Conservation (phyloP, 768 basidiomycete species). For the Leucocoprinus birnbaumii region DNA sequence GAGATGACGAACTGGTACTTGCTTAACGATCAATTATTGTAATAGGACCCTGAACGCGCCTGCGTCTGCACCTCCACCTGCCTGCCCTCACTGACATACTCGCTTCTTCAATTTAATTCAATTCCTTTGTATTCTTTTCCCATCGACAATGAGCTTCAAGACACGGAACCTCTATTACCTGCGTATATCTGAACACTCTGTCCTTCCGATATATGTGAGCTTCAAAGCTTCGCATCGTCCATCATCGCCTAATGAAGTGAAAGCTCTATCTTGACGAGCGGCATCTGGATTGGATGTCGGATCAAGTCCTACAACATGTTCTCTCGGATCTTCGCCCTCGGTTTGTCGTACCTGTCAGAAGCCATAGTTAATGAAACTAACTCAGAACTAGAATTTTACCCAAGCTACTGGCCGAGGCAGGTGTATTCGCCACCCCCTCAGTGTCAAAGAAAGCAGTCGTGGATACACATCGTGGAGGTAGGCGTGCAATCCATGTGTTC, state of each 20-base stretch:
- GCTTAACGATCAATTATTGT: too few relatives aligned
- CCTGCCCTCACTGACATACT: too few relatives aligned
- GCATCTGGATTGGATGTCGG: slow-evolving; percentile 91
- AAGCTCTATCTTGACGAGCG: slow-evolving; percentile 86
- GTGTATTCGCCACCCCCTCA: slow-evolving; percentile 38
- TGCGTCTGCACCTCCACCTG: too few relatives aligned
- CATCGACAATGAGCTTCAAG: slow-evolving; percentile 57
- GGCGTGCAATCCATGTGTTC: slow-evolving; percentile 5
- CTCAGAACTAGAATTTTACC: slow-evolving; percentile 49
- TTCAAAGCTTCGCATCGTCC: background rate
- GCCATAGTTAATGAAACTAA: background rate
- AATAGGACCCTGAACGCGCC: too few relatives aligned
- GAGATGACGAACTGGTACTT: too few relatives aligned
- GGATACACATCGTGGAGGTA: slow-evolving; percentile 85
- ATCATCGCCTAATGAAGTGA: slow-evolving; percentile 10
- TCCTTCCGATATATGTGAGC: slow-evolving; percentile 78
- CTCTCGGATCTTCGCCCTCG: slow-evolving; percentile 75
- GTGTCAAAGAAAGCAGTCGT: slow-evolving; percentile 64
- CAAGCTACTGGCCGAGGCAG: slow-evolving; percentile 62
- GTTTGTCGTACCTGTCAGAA: slow-evolving; percentile 28
- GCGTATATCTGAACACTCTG: slow-evolving; percentile 66
- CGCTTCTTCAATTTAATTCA: too few relatives aligned
- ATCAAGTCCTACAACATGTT: slow-evolving; percentile 74
- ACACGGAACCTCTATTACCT: slow-evolving; percentile 81
- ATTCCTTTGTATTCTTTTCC: background rate